These are phyloP conservation scores for Ampelocalamus luodianensis DNA, from an alignment of 176 grass and related monocot species.

Conservation along the genomic window DNA sequence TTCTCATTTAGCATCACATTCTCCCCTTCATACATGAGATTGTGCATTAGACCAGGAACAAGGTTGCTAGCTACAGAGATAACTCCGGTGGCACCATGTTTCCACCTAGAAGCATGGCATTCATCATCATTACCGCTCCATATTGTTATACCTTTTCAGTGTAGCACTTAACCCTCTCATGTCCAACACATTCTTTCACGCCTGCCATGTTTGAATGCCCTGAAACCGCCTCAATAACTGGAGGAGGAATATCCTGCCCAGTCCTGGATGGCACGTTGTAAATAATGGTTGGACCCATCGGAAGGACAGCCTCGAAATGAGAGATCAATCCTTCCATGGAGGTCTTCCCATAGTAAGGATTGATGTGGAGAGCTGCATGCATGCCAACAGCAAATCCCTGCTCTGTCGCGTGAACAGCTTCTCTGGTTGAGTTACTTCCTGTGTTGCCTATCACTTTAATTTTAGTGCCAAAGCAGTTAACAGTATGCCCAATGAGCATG, in stretches of 20 bases:
- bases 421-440: slow-evolving; percentile 90
- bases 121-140: slow-evolving; percentile 84
- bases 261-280: slow-evolving; percentile 83
- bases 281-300: slow-evolving; percentile 85
- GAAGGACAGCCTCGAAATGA: slow-evolving; percentile 79
- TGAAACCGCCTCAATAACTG: slow-evolving; percentile 61
- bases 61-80: slow-evolving; percentile 85
- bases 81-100: slow-evolving; percentile 69
- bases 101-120: slow-evolving; percentile 84
- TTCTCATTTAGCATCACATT: slow-evolving; percentile 57
- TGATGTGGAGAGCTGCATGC: slow-evolving; percentile 96
- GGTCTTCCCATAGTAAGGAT: slow-evolving; percentile 96
- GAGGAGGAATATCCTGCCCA: slow-evolving; percentile 79
- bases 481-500: slow-evolving; percentile 95
- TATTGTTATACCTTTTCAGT: slow-evolving; percentile 64
- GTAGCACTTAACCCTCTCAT: slow-evolving; percentile 70
- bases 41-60: slow-evolving; percentile 73
- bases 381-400: slow-evolving; percentile 91
- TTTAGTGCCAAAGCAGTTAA: slow-evolving; percentile 91
- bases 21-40: slow-evolving; percentile 71
- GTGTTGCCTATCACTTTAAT: slow-evolving; percentile 98
- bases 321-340: slow-evolving; percentile 69
- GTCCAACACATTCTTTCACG: slow-evolving; percentile 84
- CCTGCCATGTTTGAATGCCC: slow-evolving; percentile 70
- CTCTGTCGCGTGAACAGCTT: slow-evolving; percentile 88